These are phyloP conservation scores for Claviceps sp. DNA, from an alignment of 2,329 filamentous ascomycete species.

Conservation along the genomic window DNA sequence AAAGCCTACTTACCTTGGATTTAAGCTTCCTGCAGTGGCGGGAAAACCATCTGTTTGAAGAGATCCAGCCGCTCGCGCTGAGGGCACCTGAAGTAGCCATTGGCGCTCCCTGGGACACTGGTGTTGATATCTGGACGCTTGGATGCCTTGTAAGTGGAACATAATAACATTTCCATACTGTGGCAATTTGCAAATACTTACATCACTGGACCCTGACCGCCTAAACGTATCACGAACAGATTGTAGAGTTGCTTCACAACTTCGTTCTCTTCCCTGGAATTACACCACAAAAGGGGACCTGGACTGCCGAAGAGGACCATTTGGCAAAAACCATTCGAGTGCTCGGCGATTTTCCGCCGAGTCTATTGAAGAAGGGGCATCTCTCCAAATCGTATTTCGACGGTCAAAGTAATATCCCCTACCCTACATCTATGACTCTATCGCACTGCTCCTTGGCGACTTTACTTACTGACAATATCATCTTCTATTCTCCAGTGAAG, in stretches of 20 bases:
- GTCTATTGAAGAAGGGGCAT: background rate
- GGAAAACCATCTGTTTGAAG: conserved; percentile 9
- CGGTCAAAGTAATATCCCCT: background rate
- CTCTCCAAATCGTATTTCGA: background rate
- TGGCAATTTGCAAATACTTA: background rate
- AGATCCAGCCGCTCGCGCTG: conserved; percentile 12
- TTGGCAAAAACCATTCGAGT: background rate
- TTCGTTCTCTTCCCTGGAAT: background rate
- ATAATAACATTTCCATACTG: background rate
- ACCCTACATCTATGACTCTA: too few relatives aligned
- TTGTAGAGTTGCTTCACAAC: background rate
- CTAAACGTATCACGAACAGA: background rate
- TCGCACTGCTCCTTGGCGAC: background rate
- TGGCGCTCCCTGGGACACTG: conserved; percentile 5
- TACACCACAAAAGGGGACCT: background rate
- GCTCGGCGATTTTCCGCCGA: background rate
- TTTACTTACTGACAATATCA: background rate
- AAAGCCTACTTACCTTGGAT: background rate
- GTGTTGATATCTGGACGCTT: conserved; percentile 11
- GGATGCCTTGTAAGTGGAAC: conserved; percentile 6
- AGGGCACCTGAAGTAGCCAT: conserved; percentile 14
- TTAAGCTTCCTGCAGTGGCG: conserved; percentile 2
- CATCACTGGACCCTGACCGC: too few relatives aligned
- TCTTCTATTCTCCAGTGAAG: background rate
- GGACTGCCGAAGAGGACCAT: conserved; percentile 2